Conservation (phyloP, 257 asterid genomes). For the Penstemon davidsonii region DNA sequence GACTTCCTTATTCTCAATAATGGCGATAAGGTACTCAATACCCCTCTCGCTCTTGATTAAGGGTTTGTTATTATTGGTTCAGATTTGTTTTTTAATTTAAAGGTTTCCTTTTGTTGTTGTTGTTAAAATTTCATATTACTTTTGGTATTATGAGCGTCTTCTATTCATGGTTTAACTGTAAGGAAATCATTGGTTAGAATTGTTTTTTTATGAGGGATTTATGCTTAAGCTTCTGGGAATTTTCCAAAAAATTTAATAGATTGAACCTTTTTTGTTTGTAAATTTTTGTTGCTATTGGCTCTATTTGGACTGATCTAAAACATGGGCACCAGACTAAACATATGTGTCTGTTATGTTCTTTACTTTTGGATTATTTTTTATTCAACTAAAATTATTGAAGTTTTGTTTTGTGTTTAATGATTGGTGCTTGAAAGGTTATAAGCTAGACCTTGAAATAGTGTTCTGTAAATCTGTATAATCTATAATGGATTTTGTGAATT, state of each 20-base stretch:
- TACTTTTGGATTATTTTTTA: not conserved
- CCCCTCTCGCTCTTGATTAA: not conserved
- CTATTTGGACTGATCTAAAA: not conserved
- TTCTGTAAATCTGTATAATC: not conserved
- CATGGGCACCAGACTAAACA: not conserved
- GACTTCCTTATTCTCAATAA: slow-evolving; percentile 76
- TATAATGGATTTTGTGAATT: not conserved
- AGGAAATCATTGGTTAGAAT: slow-evolving; percentile 4
- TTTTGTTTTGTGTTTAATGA: slow-evolving; percentile 13
- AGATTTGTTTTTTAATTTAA: not conserved
- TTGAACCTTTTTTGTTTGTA: not conserved
- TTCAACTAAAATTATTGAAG: not conserved
- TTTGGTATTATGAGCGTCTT: not conserved
- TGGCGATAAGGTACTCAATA: slow-evolving; percentile 60
- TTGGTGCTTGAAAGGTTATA: not conserved
- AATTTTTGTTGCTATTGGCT: not conserved
- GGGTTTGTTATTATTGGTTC: not conserved
- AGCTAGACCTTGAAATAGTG: slow-evolving; percentile 6
- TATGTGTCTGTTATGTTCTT: not conserved
- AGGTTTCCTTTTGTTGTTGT: not conserved
- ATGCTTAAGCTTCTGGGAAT: slow-evolving; percentile 11
- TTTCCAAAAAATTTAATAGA: slow-evolving; percentile 12
- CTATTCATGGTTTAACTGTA: not conserved
- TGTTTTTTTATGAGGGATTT: not conserved
- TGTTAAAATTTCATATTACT: not conserved